Base-by-base conservation (phyloP, 1,139 yeast genomes). In the Magnusiomyces magnusii region DNA sequence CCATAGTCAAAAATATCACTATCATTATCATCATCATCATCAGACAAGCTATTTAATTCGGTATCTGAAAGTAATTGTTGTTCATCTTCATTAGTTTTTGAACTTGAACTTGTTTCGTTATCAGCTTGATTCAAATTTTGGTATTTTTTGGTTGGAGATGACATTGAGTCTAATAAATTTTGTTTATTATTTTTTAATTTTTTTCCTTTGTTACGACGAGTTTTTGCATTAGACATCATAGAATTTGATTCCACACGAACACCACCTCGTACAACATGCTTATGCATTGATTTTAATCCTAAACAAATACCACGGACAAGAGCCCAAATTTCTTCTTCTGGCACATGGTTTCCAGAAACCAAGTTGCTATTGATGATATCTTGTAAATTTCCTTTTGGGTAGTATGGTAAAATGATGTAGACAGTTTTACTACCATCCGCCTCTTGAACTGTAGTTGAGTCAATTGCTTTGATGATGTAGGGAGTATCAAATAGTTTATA, bases 381-480 rank as follows among this genome's bases (percentile, higher is more conserved):
- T 69, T 91, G 97, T 41, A 92, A 75, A 3, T 95, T 87, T 3
- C 88, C 88, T 56, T 76, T 73, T 39, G 80, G 81, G 67, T 83
- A 89, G 71, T 83, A 90, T 2, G 97, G 98, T 61, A 92, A 75
- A 56, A 92, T 73, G 19, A 92, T 84, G 70, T 85, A 86, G 21
- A 91, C 84, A 0, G 91, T 84, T 68, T 84, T 85, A 51, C 90
- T 80, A 0, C 96, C 97, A 68, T 88, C 95, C 17, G 76, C 73
- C 64, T 88, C 96, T 69, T 83, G 88, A 1, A 82, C 78, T 1
- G 89, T 80, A 24, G 83, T 77, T 55, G 88, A 89, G 67, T 87
- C 96, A 19, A 89, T 78, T 13, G 86, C 78, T 59, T 81, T 80
- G 52, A 90, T 82, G 34, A 92, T 83, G 65, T 82, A 84, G 0